Evolutionary conservation across 1,284 basidiomycete species (phyloP), one percentile per base, ranked within the genome.

Genomic region (Cryptococcus wingfieldii): DNA sequence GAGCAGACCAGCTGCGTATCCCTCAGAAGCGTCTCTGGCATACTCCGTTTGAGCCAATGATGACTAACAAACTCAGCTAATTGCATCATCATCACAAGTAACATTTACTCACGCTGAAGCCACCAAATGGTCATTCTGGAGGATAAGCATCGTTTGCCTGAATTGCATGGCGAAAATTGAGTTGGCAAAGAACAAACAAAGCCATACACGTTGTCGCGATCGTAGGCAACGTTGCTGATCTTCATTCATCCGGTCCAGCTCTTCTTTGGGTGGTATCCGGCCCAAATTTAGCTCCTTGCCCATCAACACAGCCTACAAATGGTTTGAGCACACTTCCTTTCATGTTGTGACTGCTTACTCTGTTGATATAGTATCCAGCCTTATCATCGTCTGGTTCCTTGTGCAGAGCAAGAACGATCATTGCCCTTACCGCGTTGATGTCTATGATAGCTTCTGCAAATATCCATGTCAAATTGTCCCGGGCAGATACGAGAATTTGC

Each of bases 151-250:
- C 9, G 68, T 67, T 55, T 67, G 67, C 13, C 64, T 61, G 58
- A 72, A 72, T 58, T 72, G 70, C 67, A 72, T 69, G 53, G 66
- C 65, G 58, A 70, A 72, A 37, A 72, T 66, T 0, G 70, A 68
- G 56, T 68, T 72, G 52, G 62, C 62, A 19, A 64, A 58, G 66
- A 72, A 72, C 18, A 72, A 49, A 18, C 65, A 59, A 25, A 72
- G 49, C 69, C 70, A 72, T 3, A 67, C 51, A 14, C 68, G 49
- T 18, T 70, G 68, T 47, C 56, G 59, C n/a, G 56, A 54, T 23
- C 70, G 59, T n/a, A 66, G 39, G 41, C 60, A 59, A 2, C 57
- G 56, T 6, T 54, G 51, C 31, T 70, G 61, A 4, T 60, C 44
- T 14, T 55, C 45, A 27, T 47, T 55, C 63, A 67, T 60, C 19